phyloP scores from a whole-genome alignment of 805 yeast genomes.

The Brettanomyces sp. region DNA sequence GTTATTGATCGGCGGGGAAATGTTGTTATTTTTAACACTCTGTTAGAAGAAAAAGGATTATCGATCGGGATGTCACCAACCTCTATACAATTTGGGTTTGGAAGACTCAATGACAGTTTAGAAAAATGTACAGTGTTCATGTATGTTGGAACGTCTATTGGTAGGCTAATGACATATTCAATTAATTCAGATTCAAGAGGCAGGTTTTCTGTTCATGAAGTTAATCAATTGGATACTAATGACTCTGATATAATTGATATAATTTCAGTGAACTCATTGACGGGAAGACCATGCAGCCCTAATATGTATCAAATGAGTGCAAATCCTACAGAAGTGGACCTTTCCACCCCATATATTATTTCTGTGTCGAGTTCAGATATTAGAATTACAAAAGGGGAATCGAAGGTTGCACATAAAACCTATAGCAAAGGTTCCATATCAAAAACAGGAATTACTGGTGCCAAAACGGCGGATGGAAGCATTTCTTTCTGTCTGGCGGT shows the following conservation, averaged over 20 bases:
- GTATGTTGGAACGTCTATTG: constrained; percentile 68
- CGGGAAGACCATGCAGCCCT: constrained; percentile 63
- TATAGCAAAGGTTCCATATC: constrained; percentile 42
- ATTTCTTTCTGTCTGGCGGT: constrained; percentile 22
- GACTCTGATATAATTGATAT: constrained; percentile 46
- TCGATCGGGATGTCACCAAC: constrained; percentile 35
- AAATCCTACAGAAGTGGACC: constrained; percentile 32
- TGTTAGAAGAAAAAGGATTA: constrained; percentile 20
- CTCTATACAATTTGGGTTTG: constrained; percentile 61
- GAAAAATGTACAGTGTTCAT: constrained; percentile 63
- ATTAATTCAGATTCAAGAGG: constrained; percentile 57
- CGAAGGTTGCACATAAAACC: constrained; percentile 55
- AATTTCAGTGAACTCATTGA: constrained; percentile 45
- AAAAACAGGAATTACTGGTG: constrained; percentile 43
- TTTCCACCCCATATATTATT: constrained; percentile 52
- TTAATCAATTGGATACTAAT: constrained; percentile 38
- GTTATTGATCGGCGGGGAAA: constrained; percentile 73
- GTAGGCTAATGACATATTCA: constrained; percentile 59
- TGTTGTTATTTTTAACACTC: constrained; percentile 35
- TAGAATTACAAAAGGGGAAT: constrained; percentile 50
- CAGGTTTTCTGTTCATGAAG: constrained; percentile 45
- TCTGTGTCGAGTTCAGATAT: constrained; percentile 50
- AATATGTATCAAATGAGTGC: constrained; percentile 43
- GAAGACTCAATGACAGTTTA: constrained; percentile 30
- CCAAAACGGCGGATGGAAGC: constrained; percentile 13